phyloP scores from a whole-genome alignment of 331 rosid genomes.

The Malus hybrid region DNA sequence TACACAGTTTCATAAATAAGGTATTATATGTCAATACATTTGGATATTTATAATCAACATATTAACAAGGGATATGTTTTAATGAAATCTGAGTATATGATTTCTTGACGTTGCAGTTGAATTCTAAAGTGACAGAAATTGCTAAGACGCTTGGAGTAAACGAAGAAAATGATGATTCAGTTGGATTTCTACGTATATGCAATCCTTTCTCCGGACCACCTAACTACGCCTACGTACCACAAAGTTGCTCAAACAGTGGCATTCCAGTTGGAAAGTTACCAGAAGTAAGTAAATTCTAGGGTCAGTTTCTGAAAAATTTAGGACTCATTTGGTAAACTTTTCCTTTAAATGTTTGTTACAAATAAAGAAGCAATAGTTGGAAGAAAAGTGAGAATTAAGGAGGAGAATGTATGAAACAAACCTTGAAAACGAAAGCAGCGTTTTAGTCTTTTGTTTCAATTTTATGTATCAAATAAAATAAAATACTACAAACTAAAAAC shows the following conservation, averaged over 20 bases:
- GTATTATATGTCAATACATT: conserved; percentile 14
- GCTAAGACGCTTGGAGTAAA: conserved; percentile 33
- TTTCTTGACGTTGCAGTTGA: conserved; percentile 40
- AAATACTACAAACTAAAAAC: not conserved
- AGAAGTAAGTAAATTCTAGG: conserved; percentile 23
- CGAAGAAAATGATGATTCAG: conserved; percentile 14
- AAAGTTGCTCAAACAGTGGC: conserved; percentile 26
- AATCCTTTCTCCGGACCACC: conserved; percentile 58
- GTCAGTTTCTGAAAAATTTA: not conserved
- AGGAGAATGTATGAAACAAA: too few relatives aligned
- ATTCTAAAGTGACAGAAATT: conserved; percentile 37
- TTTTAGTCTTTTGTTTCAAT: too few relatives aligned
- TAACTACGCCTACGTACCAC: conserved; percentile 37
- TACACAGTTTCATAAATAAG: conserved; percentile 42
- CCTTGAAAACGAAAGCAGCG: too few relatives aligned
- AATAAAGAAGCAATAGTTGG: not conserved
- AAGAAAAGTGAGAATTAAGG: not conserved
- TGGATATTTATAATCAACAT: not conserved
- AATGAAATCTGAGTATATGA: not conserved
- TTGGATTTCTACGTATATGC: conserved; percentile 36
- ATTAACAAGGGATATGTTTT: not conserved
- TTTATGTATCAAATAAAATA: too few relatives aligned
- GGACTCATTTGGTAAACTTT: not conserved
- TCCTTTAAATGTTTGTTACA: not conserved
- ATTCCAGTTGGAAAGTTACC: conserved; percentile 36